A percentile compares a stretch with the other conserved stretches of the same genome.
phyloP scores from a whole-genome alignment of 331 rosid species.

The Telfairia occidentalis region DNA sequence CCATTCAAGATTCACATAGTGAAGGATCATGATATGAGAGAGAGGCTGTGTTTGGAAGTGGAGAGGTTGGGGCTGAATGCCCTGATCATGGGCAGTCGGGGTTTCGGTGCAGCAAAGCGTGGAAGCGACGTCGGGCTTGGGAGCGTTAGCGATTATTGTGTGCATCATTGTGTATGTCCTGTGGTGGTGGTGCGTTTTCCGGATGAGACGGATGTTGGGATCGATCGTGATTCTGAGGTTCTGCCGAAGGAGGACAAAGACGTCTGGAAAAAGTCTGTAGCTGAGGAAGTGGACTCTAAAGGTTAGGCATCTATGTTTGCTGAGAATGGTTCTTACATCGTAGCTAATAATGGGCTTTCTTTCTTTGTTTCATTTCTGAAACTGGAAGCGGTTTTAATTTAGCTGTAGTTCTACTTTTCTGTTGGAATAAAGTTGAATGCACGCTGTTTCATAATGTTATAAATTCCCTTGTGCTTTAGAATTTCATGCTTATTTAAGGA shows the following conservation, averaged over 20 bases:
- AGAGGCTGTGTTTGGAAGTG: conserved; percentile 73
- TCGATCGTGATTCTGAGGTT: conserved; percentile 4
- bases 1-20: conserved; percentile 96
- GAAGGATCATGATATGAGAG: conserved; percentile 96
- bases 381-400: background rate
- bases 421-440: background rate
- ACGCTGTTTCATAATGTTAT: background rate
- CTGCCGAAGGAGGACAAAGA: conserved; percentile 27
- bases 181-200: conserved; percentile 90
- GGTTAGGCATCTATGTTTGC: conserved; percentile 29
- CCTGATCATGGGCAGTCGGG: conserved; percentile 92
- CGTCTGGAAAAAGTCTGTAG: conserved; percentile 26
- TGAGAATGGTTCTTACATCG: background rate
- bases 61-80: conserved; percentile 88
- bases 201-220: conserved; percentile 45
- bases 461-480: background rate
- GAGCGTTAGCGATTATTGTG: conserved; percentile 91
- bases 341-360: background rate
- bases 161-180: conserved; percentile 87
- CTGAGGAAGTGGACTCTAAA: conserved; percentile 23
- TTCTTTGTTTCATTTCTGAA: background rate
- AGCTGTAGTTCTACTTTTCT: background rate
- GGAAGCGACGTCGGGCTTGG: conserved; percentile 82
- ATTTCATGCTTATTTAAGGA: background rate
- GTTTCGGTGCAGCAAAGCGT: conserved; percentile 67